Base-by-base conservation (phyloP, 495 filamentous ascomycete genomes). In the Talaromyces wortmannii region DNA sequence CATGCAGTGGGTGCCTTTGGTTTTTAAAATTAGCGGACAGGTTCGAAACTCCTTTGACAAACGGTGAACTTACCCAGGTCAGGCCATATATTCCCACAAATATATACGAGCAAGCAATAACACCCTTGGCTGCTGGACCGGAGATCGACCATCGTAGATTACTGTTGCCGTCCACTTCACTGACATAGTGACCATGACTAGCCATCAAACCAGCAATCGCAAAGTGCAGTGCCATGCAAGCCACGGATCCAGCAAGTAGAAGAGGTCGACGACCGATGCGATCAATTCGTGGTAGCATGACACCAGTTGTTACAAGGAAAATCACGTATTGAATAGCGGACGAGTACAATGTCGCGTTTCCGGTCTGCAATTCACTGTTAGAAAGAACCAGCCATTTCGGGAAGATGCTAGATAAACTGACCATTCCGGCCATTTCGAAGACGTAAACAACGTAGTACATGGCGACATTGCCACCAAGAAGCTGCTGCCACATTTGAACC, bases 41-140 rank as follows among this genome's bases (percentile, higher is more conserved):
- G 36, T 10, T 5, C 2, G 13, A 10, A 10, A 2, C 5, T 40
- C 8, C 36, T 13, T 40, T 13, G 2, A 40, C 36, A 13, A 40
- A 40, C 2, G 31, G 5, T 18, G 15, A 4, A 17, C 49, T n/a
- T 43, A 52, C 32, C 50, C 50, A 52, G 13, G 89, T 91, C 12
- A 89, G 74, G 2, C 87, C 87, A 62, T 88, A 92, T 0, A 86
- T 78, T 3, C 85, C 86, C 48, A 90, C 83, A 56, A 92, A 89
- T 7, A 92, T 80, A 60, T 91, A 94, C 0, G 82, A 89, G 53
- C 83, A 87, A 0, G 87, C 88, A 62, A 92, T 88, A 30, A 91
- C 82, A 15, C 81, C 83, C 63, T 86, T 85, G 7, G 85, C 83
- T 0, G 87, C 70, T 2, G 70, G 60, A 15, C 87, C 87, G 1